Percentiles rank a stretch among this genome's conserved stretches.
These are phyloP conservation scores for Kuraishia borneana DNA, from an alignment of 805 yeast genomes.

Conservation along the genomic window DNA sequence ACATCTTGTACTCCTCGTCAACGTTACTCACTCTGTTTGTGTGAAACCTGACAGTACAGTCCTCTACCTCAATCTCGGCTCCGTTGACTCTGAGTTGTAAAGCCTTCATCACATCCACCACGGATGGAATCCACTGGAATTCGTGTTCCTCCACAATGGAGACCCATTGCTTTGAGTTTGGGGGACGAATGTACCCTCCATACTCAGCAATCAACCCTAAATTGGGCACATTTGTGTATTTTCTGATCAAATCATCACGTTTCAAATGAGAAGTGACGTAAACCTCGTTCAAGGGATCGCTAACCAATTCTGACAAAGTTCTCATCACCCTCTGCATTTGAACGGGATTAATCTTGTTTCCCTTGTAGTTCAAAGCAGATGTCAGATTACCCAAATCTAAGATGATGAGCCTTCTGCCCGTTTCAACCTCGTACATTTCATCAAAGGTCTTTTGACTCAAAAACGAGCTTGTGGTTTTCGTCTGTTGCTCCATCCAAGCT, in stretches of 20 bases:
- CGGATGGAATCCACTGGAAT: conserved; percentile 49
- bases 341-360: conserved; percentile 31
- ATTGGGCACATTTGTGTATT: conserved; percentile 54
- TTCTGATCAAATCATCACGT: conserved; percentile 51
- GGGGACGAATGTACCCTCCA: conserved; percentile 67
- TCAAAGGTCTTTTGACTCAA: conserved; percentile 23
- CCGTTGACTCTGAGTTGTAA: conserved; percentile 75
- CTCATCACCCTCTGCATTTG: conserved; percentile 50
- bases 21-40: conserved; percentile 57
- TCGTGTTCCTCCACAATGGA: conserved; percentile 42
- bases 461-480: conserved; percentile 6
- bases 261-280: conserved; percentile 62
- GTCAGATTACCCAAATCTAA: conserved; percentile 38
- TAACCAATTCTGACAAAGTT: conserved; percentile 46
- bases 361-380: conserved; percentile 18
- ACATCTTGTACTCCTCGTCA: conserved; percentile 49
- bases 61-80: conserved; percentile 59
- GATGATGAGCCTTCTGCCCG: conserved; percentile 34
- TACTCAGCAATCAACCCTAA: conserved; percentile 84
- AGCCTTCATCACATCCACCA: conserved; percentile 41
- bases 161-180: conserved; percentile 45
- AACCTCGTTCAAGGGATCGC: conserved; percentile 51
- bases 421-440: conserved; percentile 18
- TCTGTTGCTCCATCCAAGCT: conserved; percentile 32
- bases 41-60: conserved; percentile 66